Conservation (phyloP, 306 rosid species). For the Dicorynia guianensis region DNA sequence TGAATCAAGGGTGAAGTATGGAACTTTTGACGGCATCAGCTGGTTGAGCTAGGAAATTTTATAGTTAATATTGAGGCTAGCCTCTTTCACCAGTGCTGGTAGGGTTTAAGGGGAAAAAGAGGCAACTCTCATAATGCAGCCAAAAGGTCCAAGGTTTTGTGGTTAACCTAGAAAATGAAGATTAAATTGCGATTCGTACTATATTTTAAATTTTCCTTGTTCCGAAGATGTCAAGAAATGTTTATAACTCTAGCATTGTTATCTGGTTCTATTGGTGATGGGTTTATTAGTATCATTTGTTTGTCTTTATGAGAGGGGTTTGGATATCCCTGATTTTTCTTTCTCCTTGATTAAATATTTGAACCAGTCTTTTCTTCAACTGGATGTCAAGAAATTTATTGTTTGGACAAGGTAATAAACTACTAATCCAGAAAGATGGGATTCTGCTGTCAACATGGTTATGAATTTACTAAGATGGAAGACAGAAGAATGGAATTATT, state of each 20-base stretch:
- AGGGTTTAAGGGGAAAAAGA: background rate
- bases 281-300: conserved; percentile 9
- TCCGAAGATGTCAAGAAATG: conserved; percentile 12
- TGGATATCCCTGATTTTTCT: conserved; percentile 20
- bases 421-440: conserved; percentile 5
- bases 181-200: background rate
- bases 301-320: conserved; percentile 8
- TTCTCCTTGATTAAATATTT: background rate
- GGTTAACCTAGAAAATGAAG: conserved; percentile 5
- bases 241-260: conserved; percentile 10
- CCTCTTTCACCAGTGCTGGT: background rate
- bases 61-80: conserved; percentile 14
- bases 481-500: conserved; percentile 11
- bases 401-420: background rate
- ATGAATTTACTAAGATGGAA: conserved; percentile 15
- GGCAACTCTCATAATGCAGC: background rate
- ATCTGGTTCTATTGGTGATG: background rate
- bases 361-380: background rate
- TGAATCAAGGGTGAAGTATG: background rate
- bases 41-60: conserved; percentile 7
- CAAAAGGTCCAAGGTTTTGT: background rate
- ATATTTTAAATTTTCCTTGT: background rate
- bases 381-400: background rate
- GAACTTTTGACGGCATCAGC: background rate
- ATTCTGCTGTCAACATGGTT: conserved; percentile 8